phyloP scores from a whole-genome alignment of 495 filamentous ascomycete species.

The Pyronema domesticum region DNA sequence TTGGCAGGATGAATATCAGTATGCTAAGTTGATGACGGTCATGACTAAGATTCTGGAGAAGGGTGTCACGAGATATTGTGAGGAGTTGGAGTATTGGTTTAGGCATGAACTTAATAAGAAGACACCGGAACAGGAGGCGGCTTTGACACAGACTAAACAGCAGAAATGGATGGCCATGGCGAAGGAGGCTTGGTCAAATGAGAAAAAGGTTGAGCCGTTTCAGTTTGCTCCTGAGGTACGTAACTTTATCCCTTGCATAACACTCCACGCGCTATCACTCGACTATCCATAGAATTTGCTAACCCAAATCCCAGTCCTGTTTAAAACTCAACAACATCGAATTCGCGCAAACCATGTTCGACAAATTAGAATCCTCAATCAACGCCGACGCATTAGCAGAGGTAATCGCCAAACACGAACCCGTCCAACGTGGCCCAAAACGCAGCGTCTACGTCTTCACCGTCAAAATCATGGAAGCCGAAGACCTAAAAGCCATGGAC shows the following conservation, averaged over 20 bases:
- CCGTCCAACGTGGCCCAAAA: slow-evolving; percentile 21
- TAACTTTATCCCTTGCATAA: too few relatives aligned
- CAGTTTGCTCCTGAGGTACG: slow-evolving; percentile 87
- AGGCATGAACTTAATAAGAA: slow-evolving; percentile 81
- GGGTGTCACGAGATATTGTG: slow-evolving; percentile 79
- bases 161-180: slow-evolving; percentile 82
- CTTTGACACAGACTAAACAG: slow-evolving; percentile 59
- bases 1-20: slow-evolving; percentile 85
- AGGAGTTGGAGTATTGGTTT: slow-evolving; percentile 73
- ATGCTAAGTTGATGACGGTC: slow-evolving; percentile 96
- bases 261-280: background rate
- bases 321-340: slow-evolving; percentile 97
- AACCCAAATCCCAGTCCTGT: slow-evolving; percentile 46
- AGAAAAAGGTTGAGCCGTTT: slow-evolving; percentile 91
- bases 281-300: background rate
- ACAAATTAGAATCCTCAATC: slow-evolving; percentile 73
- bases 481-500: slow-evolving; percentile 94
- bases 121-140: slow-evolving; percentile 70
- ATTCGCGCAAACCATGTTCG: slow-evolving; percentile 74
- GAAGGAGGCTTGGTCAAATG: slow-evolving; percentile 85
- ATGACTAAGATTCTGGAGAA: slow-evolving; percentile 69
- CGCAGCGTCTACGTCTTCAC: slow-evolving; percentile 85
- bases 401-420: slow-evolving; percentile 47
- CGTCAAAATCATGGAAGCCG: slow-evolving; percentile 97
- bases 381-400: slow-evolving; percentile 89